Conservation (phyloP, 2,329 filamentous ascomycete genomes). For the Sporothrix brasiliensis region DNA sequence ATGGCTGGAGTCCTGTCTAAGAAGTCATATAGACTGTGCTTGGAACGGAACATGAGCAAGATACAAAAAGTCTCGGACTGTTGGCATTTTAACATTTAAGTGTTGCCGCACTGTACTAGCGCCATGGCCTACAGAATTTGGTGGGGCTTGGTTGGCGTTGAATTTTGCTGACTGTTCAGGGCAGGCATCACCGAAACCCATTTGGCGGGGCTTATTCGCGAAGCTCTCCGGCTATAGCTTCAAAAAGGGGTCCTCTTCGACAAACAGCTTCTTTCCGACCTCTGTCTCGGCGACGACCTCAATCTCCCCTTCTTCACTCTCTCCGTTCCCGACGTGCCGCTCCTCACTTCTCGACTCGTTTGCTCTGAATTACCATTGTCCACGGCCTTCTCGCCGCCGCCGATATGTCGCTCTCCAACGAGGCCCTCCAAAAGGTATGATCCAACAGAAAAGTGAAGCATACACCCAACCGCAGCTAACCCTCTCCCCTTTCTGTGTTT, state of each 20-base stretch:
- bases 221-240: conserved; percentile 15
- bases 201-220: not conserved
- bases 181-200: not conserved
- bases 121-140: not conserved
- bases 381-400: not conserved
- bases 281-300: not conserved
- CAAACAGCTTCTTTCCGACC: not conserved
- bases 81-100: too few relatives aligned
- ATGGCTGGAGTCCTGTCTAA: not conserved
- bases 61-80: not conserved
- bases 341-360: too few relatives aligned
- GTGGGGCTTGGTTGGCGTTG: not conserved
- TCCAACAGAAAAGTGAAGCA: not conserved
- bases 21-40: not conserved
- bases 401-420: conserved; percentile 87
- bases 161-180: conserved; percentile 22
- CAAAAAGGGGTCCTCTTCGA: not conserved
- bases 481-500: too few relatives aligned
- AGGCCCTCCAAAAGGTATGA: conserved; percentile 86
- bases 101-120: conserved; percentile 14
- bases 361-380: not conserved
- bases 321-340: not conserved
- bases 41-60: not conserved
- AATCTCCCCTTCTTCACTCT: not conserved
- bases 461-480: conserved; percentile 26